Evolutionary conservation across 202 grass and related monocot species (phyloP).

Genomic region (Schoenoplectus triqueter): DNA sequence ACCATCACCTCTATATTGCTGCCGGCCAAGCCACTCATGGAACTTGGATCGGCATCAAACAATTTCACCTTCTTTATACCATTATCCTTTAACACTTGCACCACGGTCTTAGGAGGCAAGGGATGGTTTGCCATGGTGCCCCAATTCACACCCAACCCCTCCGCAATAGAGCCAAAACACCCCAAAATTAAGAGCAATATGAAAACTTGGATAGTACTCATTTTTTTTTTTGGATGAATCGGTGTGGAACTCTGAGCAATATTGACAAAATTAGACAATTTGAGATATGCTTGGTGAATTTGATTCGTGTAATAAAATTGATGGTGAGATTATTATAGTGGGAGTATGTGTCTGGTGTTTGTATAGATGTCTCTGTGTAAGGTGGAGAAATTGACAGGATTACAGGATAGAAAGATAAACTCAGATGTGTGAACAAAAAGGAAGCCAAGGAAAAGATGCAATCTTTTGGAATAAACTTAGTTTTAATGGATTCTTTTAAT

Average conservation of each 20-base stretch:
- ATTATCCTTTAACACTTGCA: conserved; percentile 81
- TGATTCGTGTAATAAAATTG: conserved; percentile 31
- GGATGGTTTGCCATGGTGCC: conserved; percentile 74
- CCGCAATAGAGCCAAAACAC: conserved; percentile 29
- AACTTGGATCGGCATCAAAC: conserved; percentile 73
- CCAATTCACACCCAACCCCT: conserved; percentile 89
- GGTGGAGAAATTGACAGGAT: conserved; percentile 33
- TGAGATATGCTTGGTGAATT: conserved; percentile 28
- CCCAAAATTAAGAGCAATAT: conserved; percentile 30
- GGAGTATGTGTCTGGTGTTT: background rate
- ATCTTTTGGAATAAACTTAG: conserved; percentile 13
- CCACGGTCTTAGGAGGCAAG: conserved; percentile 70
- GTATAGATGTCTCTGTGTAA: conserved; percentile 6
- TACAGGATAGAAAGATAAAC: conserved; percentile 39
- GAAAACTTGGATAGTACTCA: conserved; percentile 33
- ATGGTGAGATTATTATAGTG: conserved; percentile 26
- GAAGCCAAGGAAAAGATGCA: conserved; percentile 29
- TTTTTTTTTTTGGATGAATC: background rate
- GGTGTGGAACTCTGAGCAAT: conserved; percentile 2
- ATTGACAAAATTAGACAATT: conserved; percentile 17
- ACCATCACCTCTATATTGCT: conserved; percentile 73
- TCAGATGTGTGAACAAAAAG: conserved; percentile 35
- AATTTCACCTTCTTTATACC: conserved; percentile 86
- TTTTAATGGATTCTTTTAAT: background rate
- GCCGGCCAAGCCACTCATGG: conserved; percentile 67